Conservation (phyloP, 2,329 filamentous ascomycete genomes). For the Cadophora gregata region DNA sequence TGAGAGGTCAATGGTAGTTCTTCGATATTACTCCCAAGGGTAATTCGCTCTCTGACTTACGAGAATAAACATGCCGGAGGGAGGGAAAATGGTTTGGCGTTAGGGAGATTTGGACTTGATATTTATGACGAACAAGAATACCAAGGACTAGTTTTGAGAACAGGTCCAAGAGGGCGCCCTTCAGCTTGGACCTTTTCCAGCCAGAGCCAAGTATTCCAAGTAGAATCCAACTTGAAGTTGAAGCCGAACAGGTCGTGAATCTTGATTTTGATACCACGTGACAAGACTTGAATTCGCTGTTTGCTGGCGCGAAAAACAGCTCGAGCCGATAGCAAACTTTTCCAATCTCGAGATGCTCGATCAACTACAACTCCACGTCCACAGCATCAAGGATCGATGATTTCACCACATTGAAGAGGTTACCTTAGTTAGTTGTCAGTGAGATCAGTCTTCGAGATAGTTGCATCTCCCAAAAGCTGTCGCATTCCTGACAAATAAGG, state of each 20-base stretch:
- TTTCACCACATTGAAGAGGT: slow-evolving; percentile 1
- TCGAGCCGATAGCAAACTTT: background rate
- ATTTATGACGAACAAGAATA: background rate
- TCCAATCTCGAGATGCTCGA: background rate
- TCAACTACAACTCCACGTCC: slow-evolving; percentile 1
- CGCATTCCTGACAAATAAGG: slow-evolving; percentile 9
- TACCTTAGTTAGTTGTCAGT: background rate
- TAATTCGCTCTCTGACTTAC: slow-evolving; percentile 44
- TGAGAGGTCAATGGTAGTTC: slow-evolving; percentile 23
- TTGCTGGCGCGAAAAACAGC: background rate
- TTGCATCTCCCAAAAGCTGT: background rate
- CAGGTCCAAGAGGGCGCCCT: background rate
- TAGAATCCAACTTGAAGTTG: background rate
- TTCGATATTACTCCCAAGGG: background rate
- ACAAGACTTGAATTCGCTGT: slow-evolving; percentile 1
- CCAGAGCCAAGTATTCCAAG: background rate
- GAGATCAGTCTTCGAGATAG: background rate
- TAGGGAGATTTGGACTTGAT: background rate
- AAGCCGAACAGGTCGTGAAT: slow-evolving; percentile 3
- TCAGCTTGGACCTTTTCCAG: too few species aligned
- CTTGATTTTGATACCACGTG: slow-evolving; percentile 10
- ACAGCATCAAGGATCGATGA: background rate
- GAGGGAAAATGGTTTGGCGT: background rate
- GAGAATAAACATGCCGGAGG: slow-evolving; percentile 54
- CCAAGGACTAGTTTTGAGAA: background rate